Base-by-base conservation (phyloP, 371 early-diverging fungal species). In the Syncephalastrum contaminatum region DNA sequence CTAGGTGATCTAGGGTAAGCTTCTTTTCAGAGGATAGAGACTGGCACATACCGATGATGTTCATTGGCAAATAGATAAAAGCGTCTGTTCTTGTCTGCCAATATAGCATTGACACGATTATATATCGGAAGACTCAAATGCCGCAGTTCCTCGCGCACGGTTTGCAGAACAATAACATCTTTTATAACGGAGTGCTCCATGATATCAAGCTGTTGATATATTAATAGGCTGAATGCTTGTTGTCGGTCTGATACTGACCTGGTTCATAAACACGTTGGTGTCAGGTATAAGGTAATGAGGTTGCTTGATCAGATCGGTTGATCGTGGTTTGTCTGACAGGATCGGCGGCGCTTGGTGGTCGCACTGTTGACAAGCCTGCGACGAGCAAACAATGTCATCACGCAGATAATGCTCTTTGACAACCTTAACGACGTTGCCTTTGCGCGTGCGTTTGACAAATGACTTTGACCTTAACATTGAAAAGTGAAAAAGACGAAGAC, bases 371-470 rank as follows among this genome's bases (percentile, higher is more conserved):
- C 93, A 94, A 1, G 69, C 65, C 16, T 70, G 60, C 0, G 84
- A 75, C 4, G 89, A 91, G 69, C 98, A 98, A 48, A 82, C 72
- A 44, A 98, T 93, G 67, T 98, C 98, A 69, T 97, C 96, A 30
- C 97, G 89, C 24, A 98, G 75, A 69, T 98, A 97, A 63, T 96
- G 96, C 66, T 98, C 97, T 66, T 90, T 89, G 59, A 96, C 90
- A n/a, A 96, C 91, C 64, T 92, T 93, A 54, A 94, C 83, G 45
- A 96, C 89, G 53, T 88, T 90, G 21, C 98, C 97, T 67, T 88
- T 86, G 62, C 85, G 82, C 30, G 91, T 94, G 64, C 90, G 90
- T 54, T 90, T 88, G 5, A 90, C 78, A 65, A 83, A 87, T 12
- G 88, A 59, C 59, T 86, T 87, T 41, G 82, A 77, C 53, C 87